Evolutionary conservation across 2,329 filamentous ascomycete species (phyloP), one percentile per base, ranked within the genome.

Genomic region (Fusarium neocosmosporiellum): DNA sequence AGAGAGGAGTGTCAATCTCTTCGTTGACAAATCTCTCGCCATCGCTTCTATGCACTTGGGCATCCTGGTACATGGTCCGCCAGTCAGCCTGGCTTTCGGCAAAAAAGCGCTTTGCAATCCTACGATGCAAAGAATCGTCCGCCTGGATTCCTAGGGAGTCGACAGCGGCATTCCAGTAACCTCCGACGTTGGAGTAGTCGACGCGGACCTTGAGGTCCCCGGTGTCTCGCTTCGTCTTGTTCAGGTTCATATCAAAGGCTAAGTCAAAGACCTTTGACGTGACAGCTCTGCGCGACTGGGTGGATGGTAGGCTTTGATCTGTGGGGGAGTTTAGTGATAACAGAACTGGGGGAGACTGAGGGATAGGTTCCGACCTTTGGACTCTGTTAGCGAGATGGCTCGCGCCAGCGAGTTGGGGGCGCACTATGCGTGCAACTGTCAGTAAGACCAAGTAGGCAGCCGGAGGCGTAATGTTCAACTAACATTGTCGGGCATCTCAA

Each of bases 401-500:
- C 65, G 50, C 14, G 67, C 67, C 29, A 70, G 50, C 1, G 46
- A 22, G 29, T 68, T 68, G 9, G 60, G 61, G 11, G 65, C 67
- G 22, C 41, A 46, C 41, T 46, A 16, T 46, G 20, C 41, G 18
- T 60, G 2, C 37, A 43, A 33, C 14, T 54, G 5, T 55, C 63
- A 57, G 37, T 41, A 16, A 59, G 18, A 53, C 2, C 7, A 10
- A 11, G 14, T 10, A 41, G 34, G 37, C 2, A 46, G 14, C 41
- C 6, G 20, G 20, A 8, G 11, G 24, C n/a, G 33, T 24, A 14
- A 10, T 39, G 8, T 16, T 6, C 33, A 43, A 29, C 36, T 24
- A 31, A 66, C 58, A 39, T 54, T 58, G 0, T 68, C 61, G 13
- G 65, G 65, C 68, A 70, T 70, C 43, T 65, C 65, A 2, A 70